Evolutionary conservation across 306 rosid species (phyloP).

Genomic region (Cucurbita maxima): DNA sequence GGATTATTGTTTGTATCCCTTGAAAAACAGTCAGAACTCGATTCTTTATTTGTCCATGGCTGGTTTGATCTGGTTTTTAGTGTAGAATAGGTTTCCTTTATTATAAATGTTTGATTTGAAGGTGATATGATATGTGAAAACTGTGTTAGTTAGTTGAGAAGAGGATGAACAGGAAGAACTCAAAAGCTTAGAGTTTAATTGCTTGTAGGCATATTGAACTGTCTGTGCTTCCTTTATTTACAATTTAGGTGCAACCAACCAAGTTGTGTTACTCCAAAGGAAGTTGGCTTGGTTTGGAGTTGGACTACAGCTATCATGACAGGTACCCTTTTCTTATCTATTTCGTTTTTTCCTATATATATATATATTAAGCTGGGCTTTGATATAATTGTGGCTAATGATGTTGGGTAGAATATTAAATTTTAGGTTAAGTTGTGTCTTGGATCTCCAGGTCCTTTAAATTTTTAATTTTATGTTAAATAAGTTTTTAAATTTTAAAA

Average conservation of each 20-base stretch:
- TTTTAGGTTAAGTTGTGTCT: too few relatives aligned
- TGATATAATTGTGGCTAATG: too few relatives aligned
- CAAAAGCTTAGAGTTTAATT: not conserved
- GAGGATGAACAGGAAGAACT: not conserved
- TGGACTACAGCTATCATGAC: slow-evolving; percentile 7
- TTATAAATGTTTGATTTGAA: not conserved
- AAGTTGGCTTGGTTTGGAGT: slow-evolving; percentile 1
- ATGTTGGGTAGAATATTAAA: too few relatives aligned
- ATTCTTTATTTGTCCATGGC: not conserved
- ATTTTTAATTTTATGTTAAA: too few relatives aligned
- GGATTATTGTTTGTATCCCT: not conserved
- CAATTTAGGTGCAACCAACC: slow-evolving; percentile 2
- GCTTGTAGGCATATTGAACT: not conserved
- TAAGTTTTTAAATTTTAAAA: too few relatives aligned
- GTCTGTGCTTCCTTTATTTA: not conserved
- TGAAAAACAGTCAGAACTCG: not conserved
- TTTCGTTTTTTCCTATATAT: not conserved
- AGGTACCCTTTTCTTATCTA: not conserved
- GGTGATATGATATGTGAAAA: not conserved
- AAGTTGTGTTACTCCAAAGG: not conserved
- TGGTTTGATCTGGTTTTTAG: not conserved
- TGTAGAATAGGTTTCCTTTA: not conserved
- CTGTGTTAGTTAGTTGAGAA: not conserved
- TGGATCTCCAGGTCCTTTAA: too few relatives aligned
- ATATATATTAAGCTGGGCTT: too few relatives aligned